A percentile compares a stretch with the other conserved stretches of the same genome.
phyloP scores from a whole-genome alignment of 2,329 filamentous ascomycete genomes.

The Colletotrichum simmondsii region DNA sequence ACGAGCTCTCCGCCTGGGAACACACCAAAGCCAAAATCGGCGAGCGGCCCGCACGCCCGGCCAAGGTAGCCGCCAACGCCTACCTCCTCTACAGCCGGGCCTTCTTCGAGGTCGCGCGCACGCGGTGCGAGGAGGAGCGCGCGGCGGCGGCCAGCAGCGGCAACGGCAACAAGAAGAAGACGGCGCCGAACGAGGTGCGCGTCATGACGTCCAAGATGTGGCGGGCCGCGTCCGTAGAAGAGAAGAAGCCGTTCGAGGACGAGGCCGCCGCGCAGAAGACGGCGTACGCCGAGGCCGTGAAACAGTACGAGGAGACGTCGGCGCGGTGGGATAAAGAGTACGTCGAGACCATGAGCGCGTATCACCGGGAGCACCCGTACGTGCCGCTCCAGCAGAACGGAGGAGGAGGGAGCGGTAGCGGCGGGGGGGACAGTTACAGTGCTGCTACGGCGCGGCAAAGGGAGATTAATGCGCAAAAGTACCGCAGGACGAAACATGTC shows the following conservation, averaged over 20 bases:
- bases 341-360: slow-evolving; percentile 61
- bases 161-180: slow-evolving; percentile 65
- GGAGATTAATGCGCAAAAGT: slow-evolving; percentile 40
- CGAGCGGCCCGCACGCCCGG: slow-evolving; percentile 77
- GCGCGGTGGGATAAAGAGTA: slow-evolving; percentile 80
- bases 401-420: not conserved
- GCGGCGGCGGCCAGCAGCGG: slow-evolving; percentile 40
- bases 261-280: slow-evolving; percentile 78
- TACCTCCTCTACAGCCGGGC: slow-evolving; percentile 91
- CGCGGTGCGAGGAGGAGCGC: slow-evolving; percentile 71
- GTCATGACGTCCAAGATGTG: slow-evolving; percentile 90
- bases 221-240: slow-evolving; percentile 78
- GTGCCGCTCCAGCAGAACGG: slow-evolving; percentile 44
- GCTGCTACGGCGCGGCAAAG: not conserved
- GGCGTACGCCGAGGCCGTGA: slow-evolving; percentile 67
- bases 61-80: slow-evolving; percentile 81
- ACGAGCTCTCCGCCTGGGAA: slow-evolving; percentile 65
- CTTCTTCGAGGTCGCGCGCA: slow-evolving; percentile 72
- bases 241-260: slow-evolving; percentile 82
- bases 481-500: slow-evolving; percentile 47
- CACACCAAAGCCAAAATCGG: slow-evolving; percentile 71
- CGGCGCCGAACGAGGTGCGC: slow-evolving; percentile 83
- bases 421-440: not conserved
- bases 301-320: slow-evolving; percentile 69
- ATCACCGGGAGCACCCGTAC: slow-evolving; percentile 63